phyloP scores from a whole-genome alignment of 495 filamentous ascomycete species.

The Venustampulla echinocandica region DNA sequence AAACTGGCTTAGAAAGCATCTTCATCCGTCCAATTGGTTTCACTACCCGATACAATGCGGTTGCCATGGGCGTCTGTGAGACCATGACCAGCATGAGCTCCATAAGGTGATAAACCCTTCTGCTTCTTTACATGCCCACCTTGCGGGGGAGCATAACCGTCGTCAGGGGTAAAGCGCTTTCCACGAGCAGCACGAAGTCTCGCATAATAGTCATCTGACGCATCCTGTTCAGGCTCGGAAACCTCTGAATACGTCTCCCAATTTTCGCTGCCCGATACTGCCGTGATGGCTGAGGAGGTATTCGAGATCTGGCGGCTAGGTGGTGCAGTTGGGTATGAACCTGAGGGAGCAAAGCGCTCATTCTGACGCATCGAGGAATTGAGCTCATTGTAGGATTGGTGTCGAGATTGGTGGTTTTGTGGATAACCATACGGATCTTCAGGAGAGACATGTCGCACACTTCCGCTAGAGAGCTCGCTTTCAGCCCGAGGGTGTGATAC shows the following conservation, averaged over 20 bases:
- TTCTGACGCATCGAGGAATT: slow-evolving; percentile 30
- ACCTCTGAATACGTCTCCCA: slow-evolving; percentile 89
- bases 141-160: slow-evolving; percentile 38
- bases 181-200: slow-evolving; percentile 56
- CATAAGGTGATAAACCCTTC: slow-evolving; percentile 37
- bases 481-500: slow-evolving; percentile 50
- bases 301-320: slow-evolving; percentile 63
- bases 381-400: slow-evolving; percentile 29
- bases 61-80: slow-evolving; percentile 37
- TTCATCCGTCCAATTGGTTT: slow-evolving; percentile 44
- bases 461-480: slow-evolving; percentile 55
- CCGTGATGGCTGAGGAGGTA: slow-evolving; percentile 53
- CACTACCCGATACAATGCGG: slow-evolving; percentile 42
- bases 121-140: slow-evolving; percentile 39
- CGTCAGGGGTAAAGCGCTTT: slow-evolving; percentile 55
- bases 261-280: slow-evolving; percentile 76
- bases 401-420: slow-evolving; percentile 41
- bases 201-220: slow-evolving; percentile 67
- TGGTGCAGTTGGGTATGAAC: slow-evolving; percentile 35
- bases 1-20: slow-evolving; percentile 33
- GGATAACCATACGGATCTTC: slow-evolving; percentile 67
- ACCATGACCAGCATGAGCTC: slow-evolving; percentile 28
- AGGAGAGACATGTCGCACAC: slow-evolving; percentile 67
- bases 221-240: slow-evolving; percentile 65
- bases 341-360: slow-evolving; percentile 28